A percentile compares a stretch with the other conserved stretches of the same genome.
Evolutionary conservation across 805 yeast species (phyloP).

Genomic region (Zygotorulaspora danielsina): DNA sequence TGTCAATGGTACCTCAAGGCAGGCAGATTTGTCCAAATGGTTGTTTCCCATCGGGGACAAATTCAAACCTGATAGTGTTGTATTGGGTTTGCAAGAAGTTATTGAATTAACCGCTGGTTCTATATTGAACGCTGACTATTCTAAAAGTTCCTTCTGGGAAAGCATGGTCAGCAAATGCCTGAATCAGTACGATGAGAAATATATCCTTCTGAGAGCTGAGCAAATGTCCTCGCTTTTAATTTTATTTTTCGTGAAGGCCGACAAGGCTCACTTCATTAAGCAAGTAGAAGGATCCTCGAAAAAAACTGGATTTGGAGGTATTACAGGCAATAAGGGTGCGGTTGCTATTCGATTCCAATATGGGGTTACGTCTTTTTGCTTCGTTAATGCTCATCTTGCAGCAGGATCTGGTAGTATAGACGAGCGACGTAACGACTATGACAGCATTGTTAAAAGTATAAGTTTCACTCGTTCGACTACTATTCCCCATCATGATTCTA

Average conservation of each 20-base stretch:
- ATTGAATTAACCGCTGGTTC: slow-evolving; percentile 92
- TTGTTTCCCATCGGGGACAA: slow-evolving; percentile 66
- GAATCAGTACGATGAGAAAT: slow-evolving; percentile 50
- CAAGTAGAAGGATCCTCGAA: slow-evolving; percentile 92
- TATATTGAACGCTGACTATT: slow-evolving; percentile 78
- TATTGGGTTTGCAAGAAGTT: slow-evolving; percentile 92
- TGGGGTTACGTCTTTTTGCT: slow-evolving; percentile 75
- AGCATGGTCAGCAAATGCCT: slow-evolving; percentile 56
- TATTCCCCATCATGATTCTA: slow-evolving; percentile 78
- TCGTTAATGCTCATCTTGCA: slow-evolving; percentile 88
- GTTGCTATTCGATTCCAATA: slow-evolving; percentile 85
- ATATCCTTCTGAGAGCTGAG: slow-evolving; percentile 67
- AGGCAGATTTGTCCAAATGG: slow-evolving; percentile 67
- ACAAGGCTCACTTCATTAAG: slow-evolving; percentile 50
- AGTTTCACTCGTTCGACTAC: slow-evolving; percentile 71
- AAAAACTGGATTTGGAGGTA: slow-evolving; percentile 95
- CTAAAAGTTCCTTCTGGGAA: slow-evolving; percentile 78
- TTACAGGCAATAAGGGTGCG: slow-evolving; percentile 95
- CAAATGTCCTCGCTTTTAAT: slow-evolving; percentile 67
- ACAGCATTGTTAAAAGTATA: slow-evolving; percentile 68
- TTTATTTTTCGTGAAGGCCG: slow-evolving; percentile 56
- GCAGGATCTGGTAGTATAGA: slow-evolving; percentile 81
- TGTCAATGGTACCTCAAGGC: slow-evolving; percentile 65
- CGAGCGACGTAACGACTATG: slow-evolving; percentile 84
- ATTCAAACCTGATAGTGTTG: slow-evolving; percentile 68